Conservation (phyloP, 2,329 filamentous ascomycete genomes). For the Diaporthe eres region DNA sequence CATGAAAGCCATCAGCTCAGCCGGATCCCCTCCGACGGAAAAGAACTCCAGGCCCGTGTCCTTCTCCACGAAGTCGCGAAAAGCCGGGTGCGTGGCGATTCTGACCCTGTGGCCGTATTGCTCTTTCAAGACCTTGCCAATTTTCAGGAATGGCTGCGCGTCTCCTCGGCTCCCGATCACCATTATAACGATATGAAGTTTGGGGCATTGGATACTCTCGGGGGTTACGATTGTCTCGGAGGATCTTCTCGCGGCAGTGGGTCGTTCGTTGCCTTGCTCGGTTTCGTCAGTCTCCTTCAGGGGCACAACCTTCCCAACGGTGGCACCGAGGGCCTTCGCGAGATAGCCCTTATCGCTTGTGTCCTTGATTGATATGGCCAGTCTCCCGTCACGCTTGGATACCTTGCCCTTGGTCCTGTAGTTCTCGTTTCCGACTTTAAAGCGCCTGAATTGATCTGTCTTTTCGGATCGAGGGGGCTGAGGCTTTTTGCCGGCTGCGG, state of each 20-base stretch:
- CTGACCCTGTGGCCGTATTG: conserved; percentile 81
- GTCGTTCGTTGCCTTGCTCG: conserved; percentile 33
- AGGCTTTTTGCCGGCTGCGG: neutral
- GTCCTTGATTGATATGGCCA: conserved; percentile 81
- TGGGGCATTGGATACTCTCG: conserved; percentile 56
- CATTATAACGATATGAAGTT: conserved; percentile 85
- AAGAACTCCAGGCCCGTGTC: conserved; percentile 85
- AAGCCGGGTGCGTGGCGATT: conserved; percentile 84
- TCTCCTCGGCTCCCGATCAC: conserved; percentile 86
- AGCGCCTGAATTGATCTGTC: conserved; percentile 61
- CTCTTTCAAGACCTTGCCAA: conserved; percentile 80
- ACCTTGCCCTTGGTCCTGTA: conserved; percentile 76
- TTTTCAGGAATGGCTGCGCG: conserved; percentile 83
- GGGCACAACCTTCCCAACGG: conserved; percentile 69
- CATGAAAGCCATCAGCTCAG: conserved; percentile 90
- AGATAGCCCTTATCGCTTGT: conserved; percentile 78
- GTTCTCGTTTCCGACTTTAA: conserved; percentile 74
- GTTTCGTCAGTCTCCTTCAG: conserved; percentile 50
- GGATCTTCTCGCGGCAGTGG: conserved; percentile 42
- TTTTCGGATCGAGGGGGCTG: conserved; percentile 25
- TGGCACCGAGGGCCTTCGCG: conserved; percentile 78
- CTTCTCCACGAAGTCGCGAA: conserved; percentile 81
- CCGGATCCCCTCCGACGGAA: conserved; percentile 82
- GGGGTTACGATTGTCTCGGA: conserved; percentile 47
- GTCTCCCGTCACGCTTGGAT: conserved; percentile 76